Evolutionary conservation across 257 asterid species (phyloP).

Genomic region (Avicennia marina): DNA sequence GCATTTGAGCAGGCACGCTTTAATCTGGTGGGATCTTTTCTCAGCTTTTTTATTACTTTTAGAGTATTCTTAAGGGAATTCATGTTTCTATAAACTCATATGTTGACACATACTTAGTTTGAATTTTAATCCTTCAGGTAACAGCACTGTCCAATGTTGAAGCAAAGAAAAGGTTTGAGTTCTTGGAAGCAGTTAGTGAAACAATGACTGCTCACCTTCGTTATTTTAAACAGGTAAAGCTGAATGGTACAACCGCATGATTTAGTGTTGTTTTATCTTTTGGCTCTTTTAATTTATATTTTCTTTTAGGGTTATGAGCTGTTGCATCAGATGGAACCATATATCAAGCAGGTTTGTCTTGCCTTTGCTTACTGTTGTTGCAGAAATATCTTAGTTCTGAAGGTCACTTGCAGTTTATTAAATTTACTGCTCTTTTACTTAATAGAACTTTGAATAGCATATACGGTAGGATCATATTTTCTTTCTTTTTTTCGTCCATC

Average conservation of each 20-base stretch:
- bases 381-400: constrained; percentile 1
- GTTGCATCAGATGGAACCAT: constrained; percentile 99
- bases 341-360: constrained; percentile 82
- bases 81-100: constrained; percentile 3
- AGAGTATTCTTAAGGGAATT: constrained; percentile 13
- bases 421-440: too few species aligned
- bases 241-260: constrained; percentile 2
- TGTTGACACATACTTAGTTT: constrained; percentile 8
- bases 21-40: constrained; percentile 56
- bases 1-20: constrained; percentile 96
- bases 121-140: constrained; percentile 47
- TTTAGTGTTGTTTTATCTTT: not conserved
- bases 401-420: not conserved
- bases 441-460: too few species aligned
- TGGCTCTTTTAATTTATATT: constrained; percentile 7
- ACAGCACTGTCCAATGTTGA: constrained; percentile 88
- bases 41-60: constrained; percentile 7
- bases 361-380: constrained; percentile 11
- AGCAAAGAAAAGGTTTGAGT: constrained; percentile 96
- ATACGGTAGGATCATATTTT: too few species aligned
- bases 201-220: constrained; percentile 99
- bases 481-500: too few species aligned
- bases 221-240: constrained; percentile 86
- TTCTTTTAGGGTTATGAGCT: constrained; percentile 83
- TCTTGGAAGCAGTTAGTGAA: constrained; percentile 96